Evolutionary conservation across 208 protist species (phyloP).

Genomic region (Crithidia acanthocephali): DNA sequence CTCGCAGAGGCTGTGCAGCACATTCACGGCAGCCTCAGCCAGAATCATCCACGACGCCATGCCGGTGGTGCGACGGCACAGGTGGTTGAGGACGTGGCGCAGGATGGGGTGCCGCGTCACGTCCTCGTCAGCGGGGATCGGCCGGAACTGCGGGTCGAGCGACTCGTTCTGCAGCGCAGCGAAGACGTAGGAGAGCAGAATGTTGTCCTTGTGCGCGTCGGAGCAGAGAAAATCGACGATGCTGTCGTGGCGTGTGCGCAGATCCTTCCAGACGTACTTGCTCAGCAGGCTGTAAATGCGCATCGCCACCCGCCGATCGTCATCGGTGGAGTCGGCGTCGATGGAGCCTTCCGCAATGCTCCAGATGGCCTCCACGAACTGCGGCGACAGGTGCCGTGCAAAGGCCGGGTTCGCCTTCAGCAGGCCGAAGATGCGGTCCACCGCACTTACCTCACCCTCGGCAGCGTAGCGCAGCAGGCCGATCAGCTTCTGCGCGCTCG

Average conservation of each 20-base stretch:
- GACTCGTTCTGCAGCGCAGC: constrained; percentile 72
- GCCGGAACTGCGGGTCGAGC: constrained; percentile 70
- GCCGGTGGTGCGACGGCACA: constrained; percentile 77
- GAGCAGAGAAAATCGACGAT: constrained; percentile 74
- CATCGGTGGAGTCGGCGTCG: constrained; percentile 48
- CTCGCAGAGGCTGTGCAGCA: constrained; percentile 80
- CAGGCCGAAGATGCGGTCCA: constrained; percentile 81
- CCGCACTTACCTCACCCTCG: constrained; percentile 87
- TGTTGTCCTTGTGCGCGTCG: constrained; percentile 72
- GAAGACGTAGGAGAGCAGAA: constrained; percentile 83
- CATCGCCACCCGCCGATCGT: constrained; percentile 86
- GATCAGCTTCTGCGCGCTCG: constrained; percentile 85
- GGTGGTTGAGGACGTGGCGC: constrained; percentile 71
- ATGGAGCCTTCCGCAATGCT: constrained; percentile 81
- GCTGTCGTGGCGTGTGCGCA: constrained; percentile 68
- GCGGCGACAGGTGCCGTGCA: constrained; percentile 59
- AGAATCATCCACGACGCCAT: constrained; percentile 83
- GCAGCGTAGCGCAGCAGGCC: constrained; percentile 59
- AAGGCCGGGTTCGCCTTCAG: constrained; percentile 66
- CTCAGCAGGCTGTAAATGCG: constrained; percentile 87
- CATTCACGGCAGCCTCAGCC: constrained; percentile 70
- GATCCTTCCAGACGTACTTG: constrained; percentile 71
- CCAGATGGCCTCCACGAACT: constrained; percentile 89
- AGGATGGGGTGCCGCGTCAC: constrained; percentile 64
- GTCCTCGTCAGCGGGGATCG: constrained; percentile 53